phyloP scores from a whole-genome alignment of 805 yeast genomes.

The Candida verbasci region DNA sequence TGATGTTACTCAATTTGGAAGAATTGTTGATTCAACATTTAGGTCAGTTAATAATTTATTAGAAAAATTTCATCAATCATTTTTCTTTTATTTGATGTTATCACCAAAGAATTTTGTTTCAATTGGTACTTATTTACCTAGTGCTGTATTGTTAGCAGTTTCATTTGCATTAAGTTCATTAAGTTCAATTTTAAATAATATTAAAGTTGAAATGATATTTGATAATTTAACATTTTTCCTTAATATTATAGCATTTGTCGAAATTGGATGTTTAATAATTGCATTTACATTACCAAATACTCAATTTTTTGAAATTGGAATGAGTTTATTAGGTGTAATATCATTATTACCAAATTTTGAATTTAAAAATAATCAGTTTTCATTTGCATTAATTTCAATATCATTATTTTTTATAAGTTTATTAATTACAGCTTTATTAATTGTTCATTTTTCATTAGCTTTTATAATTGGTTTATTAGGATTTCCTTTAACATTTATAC shows the following conservation, averaged over 20 bases:
- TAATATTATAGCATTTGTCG: slow-evolving; percentile 24
- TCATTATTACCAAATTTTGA: slow-evolving; percentile 3
- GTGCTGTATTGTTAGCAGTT: slow-evolving; percentile 69
- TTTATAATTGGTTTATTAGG: slow-evolving; percentile 64
- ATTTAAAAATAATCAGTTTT: slow-evolving; percentile 16
- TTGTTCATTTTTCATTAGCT: slow-evolving; percentile 82
- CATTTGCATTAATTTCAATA: slow-evolving; percentile 38
- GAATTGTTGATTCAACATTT: slow-evolving; percentile 81
- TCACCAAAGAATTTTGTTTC: slow-evolving; percentile 81
- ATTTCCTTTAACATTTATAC: slow-evolving; percentile 69
- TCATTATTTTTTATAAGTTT: slow-evolving; percentile 57
- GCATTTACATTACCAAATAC: slow-evolving; percentile 23
- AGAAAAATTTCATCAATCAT: slow-evolving; percentile 96
- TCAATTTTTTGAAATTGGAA: slow-evolving; percentile 13
- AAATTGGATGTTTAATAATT: slow-evolving; percentile 17
- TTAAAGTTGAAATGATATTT: slow-evolving; percentile 19
- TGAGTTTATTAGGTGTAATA: slow-evolving; percentile 5
- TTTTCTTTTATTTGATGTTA: slow-evolving; percentile 82
- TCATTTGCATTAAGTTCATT: slow-evolving; percentile 67
- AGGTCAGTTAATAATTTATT: slow-evolving; percentile 86
- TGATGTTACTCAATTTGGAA: slow-evolving; percentile 89
- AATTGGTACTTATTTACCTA: slow-evolving; percentile 88
- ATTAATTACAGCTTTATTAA: slow-evolving; percentile 66
- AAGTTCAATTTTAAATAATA: slow-evolving; percentile 44
- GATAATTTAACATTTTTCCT: slow-evolving; percentile 20